These are phyloP conservation scores for Pholiota conissans DNA, from an alignment of 768 basidiomycete species.

Conservation along the genomic window DNA sequence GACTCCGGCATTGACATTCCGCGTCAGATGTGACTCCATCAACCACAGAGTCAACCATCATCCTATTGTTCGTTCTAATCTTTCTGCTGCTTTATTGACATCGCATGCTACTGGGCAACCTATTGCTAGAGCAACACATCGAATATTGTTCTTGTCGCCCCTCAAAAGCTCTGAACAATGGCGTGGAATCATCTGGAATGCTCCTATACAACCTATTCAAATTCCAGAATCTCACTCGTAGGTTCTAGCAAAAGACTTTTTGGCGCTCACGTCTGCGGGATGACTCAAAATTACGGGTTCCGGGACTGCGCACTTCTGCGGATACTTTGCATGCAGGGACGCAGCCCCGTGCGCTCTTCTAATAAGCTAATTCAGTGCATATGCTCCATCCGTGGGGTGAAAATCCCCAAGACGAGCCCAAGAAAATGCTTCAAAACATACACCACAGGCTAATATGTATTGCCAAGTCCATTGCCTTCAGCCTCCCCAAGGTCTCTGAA, in stretches of 20 bases:
- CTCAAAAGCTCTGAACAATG: background rate
- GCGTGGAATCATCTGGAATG: background rate
- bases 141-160: background rate
- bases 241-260: background rate
- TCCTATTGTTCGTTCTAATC: background rate
- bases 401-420: too few species aligned
- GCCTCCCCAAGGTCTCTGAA: too few species aligned
- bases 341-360: background rate
- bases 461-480: too few species aligned
- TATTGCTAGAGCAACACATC: constrained; percentile 5
- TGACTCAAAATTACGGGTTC: background rate
- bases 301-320: background rate
- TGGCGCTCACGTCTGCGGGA: background rate
- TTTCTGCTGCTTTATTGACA: background rate
- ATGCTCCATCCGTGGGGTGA: too few species aligned
- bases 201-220: background rate
- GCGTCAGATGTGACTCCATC: background rate
- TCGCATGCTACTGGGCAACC: background rate
- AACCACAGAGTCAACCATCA: background rate
- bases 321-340: background rate
- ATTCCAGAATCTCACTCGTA: background rate
- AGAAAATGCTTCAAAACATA: too few species aligned
- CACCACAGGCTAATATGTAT: too few species aligned
- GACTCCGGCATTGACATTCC: background rate
- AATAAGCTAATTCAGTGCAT: too few species aligned